phyloP scores from a whole-genome alignment of 164 flowering plant genomes.

The Sedum album region DNA sequence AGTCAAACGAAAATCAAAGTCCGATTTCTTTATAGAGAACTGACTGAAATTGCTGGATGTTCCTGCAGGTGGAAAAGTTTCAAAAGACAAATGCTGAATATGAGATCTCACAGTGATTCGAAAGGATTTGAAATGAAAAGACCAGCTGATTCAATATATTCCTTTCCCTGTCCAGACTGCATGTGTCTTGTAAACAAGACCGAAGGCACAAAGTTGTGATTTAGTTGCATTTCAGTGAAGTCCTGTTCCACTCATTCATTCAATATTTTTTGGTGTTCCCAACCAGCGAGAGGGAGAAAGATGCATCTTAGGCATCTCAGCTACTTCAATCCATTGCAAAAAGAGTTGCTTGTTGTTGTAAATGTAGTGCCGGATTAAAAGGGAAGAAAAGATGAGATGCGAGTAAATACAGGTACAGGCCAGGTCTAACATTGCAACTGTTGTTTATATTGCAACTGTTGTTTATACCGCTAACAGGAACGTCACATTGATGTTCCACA shows the following conservation, averaged over 20 bases:
- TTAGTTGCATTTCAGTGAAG: not conserved
- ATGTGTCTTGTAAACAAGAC: conserved; percentile 66
- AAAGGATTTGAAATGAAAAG: conserved; percentile 77
- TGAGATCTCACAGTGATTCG: conserved; percentile 76
- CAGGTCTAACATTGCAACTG: too few relatives aligned
- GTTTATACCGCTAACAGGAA: conserved; percentile 1
- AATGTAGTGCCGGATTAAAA: not conserved
- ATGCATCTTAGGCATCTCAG: not conserved
- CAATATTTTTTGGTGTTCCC: not conserved
- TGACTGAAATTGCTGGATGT: not conserved
- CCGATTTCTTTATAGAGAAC: not conserved
- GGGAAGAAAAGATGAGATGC: not conserved
- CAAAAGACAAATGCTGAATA: too few relatives aligned
- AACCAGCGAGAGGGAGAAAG: not conserved
- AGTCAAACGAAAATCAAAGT: too few relatives aligned
- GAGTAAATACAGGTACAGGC: not conserved
- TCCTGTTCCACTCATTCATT: not conserved
- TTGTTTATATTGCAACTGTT: not conserved
- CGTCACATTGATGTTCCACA: conserved; percentile 1
- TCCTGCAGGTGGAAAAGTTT: too few relatives aligned
- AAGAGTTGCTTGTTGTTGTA: not conserved
- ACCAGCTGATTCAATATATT: conserved; percentile 71
- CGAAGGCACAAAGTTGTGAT: conserved; percentile 39
- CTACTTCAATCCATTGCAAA: not conserved
- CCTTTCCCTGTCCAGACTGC: conserved; percentile 90